Evolutionary conservation across 352 stramenopile species (phyloP).

Genomic region (Aphanomyces stellatus): DNA sequence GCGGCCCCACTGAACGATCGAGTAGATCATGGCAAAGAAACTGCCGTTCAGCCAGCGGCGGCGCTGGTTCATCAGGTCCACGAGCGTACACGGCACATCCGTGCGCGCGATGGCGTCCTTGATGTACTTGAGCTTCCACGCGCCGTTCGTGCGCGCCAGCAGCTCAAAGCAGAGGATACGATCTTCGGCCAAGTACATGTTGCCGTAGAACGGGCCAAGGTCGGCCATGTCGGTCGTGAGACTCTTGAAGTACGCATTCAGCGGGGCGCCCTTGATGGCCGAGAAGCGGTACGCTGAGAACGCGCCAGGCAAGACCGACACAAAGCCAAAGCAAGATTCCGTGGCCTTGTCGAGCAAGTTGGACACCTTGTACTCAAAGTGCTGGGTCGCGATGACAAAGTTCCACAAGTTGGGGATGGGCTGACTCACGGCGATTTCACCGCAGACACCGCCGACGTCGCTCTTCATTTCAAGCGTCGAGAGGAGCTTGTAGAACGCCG

Average conservation of each 20-base stretch:
- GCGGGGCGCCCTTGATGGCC: conserved; percentile 63
- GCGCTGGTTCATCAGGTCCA: conserved; percentile 75
- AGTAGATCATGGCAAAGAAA: conserved; percentile 83
- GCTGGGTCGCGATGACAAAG: conserved; percentile 77
- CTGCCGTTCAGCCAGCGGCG: conserved; percentile 81
- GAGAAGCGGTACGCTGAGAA: conserved; percentile 82
- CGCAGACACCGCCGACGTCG: conserved; percentile 74
- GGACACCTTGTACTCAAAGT: conserved; percentile 88
- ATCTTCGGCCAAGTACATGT: conserved; percentile 86
- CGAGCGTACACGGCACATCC: conserved; percentile 73
- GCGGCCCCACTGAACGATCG: conserved; percentile 73
- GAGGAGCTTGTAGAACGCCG: conserved; percentile 66
- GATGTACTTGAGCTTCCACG: conserved; percentile 84
- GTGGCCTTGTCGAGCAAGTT: conserved; percentile 83
- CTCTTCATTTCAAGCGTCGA: conserved; percentile 67
- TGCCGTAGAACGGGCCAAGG: conserved; percentile 73
- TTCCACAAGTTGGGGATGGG: conserved; percentile 78
- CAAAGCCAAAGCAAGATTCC: conserved; percentile 82
- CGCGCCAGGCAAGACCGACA: conserved; percentile 73
- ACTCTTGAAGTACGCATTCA: conserved; percentile 83
- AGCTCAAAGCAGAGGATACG: conserved; percentile 81
- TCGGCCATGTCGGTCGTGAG: conserved; percentile 75
- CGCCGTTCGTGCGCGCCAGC: conserved; percentile 70
- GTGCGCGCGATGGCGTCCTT: conserved; percentile 75
- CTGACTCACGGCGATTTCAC: conserved; percentile 70